Percentiles rank a stretch among this genome's conserved stretches.
These are phyloP conservation scores for Alternaria sp. DNA, from an alignment of 2,329 filamentous ascomycete species.

Conservation along the genomic window DNA sequence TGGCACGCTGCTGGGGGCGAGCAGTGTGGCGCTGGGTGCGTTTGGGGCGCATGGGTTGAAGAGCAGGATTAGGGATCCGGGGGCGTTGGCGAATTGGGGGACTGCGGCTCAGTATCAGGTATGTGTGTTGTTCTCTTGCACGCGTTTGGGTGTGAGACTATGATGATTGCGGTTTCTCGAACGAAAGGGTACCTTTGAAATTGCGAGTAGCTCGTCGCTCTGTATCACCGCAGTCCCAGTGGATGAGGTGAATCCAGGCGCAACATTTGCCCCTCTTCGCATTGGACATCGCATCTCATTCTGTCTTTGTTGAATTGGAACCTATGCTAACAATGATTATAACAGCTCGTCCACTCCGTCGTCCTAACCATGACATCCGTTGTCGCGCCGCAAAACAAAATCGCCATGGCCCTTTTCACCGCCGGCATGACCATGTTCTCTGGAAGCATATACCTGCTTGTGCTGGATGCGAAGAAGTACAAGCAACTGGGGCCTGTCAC, in stretches of 20 bases:
- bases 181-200: no score
- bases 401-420: conserved; percentile 65
- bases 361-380: conserved; percentile 64
- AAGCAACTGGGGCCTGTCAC: conserved; percentile 68
- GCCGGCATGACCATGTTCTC: conserved; percentile 72
- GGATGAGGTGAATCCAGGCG: no score
- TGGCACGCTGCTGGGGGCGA: conserved; percentile 68
- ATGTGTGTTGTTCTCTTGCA: background rate
- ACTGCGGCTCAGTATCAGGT: conserved; percentile 75
- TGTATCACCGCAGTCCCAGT: no score
- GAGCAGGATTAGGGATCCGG: conserved; percentile 64
- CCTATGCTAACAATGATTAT: background rate
- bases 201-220: no score
- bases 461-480: conserved; percentile 67
- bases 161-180: no score
- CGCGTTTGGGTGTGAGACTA: no score
- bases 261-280: background rate
- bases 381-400: conserved; percentile 60
- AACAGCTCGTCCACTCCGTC: conserved; percentile 70
- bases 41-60: conserved; percentile 74
- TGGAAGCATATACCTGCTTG: conserved; percentile 69
- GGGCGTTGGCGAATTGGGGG: conserved; percentile 64
- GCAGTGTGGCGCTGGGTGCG: conserved; percentile 67
- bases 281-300: background rate
- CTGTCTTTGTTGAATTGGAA: background rate